A percentile compares a stretch with the other conserved stretches of the same genome.
Evolutionary conservation across 805 yeast species (phyloP).

Genomic region (Barnettozyma botsteinii): DNA sequence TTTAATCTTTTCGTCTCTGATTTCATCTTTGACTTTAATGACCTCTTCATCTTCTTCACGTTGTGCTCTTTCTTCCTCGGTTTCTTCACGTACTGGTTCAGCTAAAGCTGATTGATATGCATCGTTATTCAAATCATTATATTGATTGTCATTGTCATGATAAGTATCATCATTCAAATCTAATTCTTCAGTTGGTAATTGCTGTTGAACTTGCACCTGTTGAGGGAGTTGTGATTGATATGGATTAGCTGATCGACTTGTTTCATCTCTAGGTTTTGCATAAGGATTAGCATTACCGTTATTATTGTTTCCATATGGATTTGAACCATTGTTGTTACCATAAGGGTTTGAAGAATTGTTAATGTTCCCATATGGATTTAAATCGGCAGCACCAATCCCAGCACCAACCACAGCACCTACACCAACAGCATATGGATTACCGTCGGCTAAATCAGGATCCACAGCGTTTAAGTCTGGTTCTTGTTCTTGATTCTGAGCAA

Average conservation of each 20-base stretch:
- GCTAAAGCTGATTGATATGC: constrained; percentile 20
- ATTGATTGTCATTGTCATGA: constrained; percentile 13
- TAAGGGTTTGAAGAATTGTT: constrained; percentile 2
- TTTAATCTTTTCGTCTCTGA: constrained; percentile 79
- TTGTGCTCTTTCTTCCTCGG: constrained; percentile 30
- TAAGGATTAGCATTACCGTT: constrained; percentile 1
- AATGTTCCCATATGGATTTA: background rate
- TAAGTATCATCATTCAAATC: constrained; percentile 6
- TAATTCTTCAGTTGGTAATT: background rate
- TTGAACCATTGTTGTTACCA: background rate
- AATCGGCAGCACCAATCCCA: background rate
- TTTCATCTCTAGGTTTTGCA: constrained; percentile 1
- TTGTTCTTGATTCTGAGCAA: constrained; percentile 31
- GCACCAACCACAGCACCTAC: background rate
- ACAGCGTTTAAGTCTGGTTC: constrained; percentile 10
- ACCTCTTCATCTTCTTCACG: constrained; percentile 81
- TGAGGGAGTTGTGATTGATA: constrained; percentile 1
- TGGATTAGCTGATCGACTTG: constrained; percentile 10
- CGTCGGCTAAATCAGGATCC: background rate
- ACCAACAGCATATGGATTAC: background rate
- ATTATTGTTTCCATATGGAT: constrained; percentile 6
- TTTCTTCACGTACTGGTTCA: constrained; percentile 21
- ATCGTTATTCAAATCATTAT: constrained; percentile 14
- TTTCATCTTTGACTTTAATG: constrained; percentile 77
- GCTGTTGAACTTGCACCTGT: constrained; percentile 2